A percentile compares a stretch with the other conserved stretches of the same genome.
phyloP scores from a whole-genome alignment of 2,329 filamentous ascomycete genomes.

The Monosporascus sp. region DNA sequence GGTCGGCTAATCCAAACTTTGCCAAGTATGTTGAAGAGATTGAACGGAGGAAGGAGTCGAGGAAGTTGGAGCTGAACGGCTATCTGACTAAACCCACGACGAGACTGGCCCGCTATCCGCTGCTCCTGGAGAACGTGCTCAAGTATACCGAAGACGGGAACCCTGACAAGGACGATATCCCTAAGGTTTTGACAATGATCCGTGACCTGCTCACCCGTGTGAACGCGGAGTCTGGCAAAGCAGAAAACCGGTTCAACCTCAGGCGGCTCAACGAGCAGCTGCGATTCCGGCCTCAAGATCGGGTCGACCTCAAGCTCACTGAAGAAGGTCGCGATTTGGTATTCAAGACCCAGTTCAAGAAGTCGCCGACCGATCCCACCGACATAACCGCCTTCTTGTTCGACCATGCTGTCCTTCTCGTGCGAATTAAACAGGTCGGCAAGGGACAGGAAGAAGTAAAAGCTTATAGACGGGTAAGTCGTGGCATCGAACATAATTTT shows the following conservation, averaged over 20 bases:
- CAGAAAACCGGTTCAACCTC: conserved; percentile 95
- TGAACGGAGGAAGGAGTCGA: conserved; percentile 89
- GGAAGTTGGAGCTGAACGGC: conserved; percentile 94
- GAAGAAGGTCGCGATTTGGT: conserved; percentile 90
- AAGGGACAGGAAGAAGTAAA: conserved; percentile 85
- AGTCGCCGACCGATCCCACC: conserved; percentile 77
- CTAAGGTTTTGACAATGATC: conserved; percentile 81
- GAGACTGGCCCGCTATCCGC: conserved; percentile 84
- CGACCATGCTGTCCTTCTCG: conserved; percentile 89
- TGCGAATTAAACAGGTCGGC: conserved; percentile 84
- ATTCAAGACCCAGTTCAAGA: conserved; percentile 92
- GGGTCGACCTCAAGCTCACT: conserved; percentile 88
- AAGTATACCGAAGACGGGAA: conserved; percentile 89
- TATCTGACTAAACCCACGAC: conserved; percentile 98
- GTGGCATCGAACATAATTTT: neutral
- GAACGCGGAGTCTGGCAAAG: conserved; percentile 92
- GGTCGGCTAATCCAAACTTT: conserved; percentile 78
- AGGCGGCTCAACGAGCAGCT: conserved; percentile 87
- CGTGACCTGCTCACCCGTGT: conserved; percentile 81
- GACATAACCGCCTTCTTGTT: conserved; percentile 96
- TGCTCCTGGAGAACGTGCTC: conserved; percentile 83
- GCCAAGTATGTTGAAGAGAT: conserved; percentile 93
- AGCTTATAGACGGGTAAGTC: conserved; percentile 70
- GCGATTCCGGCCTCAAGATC: conserved; percentile 83
- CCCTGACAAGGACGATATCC: conserved; percentile 86